phyloP scores from a whole-genome alignment of 805 yeast genomes.

The Kluyveromyces starmeri region DNA sequence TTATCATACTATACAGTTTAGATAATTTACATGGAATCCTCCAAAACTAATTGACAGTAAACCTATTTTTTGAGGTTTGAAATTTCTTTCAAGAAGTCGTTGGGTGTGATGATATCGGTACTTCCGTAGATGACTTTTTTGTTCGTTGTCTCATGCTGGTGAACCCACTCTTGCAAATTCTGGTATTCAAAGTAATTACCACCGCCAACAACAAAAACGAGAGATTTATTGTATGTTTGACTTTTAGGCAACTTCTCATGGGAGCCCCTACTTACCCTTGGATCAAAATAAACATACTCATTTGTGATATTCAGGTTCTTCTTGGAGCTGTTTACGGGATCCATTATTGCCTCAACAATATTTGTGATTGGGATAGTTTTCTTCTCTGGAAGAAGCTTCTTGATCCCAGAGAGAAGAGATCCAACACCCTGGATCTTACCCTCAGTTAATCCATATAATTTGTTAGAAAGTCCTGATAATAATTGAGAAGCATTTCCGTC shows the following conservation, averaged over 20 bases:
- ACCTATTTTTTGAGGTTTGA: conserved; percentile 36
- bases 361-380: conserved; percentile 83
- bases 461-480: conserved; percentile 66
- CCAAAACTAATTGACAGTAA: neutral
- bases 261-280: conserved; percentile 77
- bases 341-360: conserved; percentile 86
- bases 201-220: conserved; percentile 93
- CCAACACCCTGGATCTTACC: conserved; percentile 84
- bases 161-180: conserved; percentile 83
- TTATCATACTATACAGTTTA: conserved; percentile 1
- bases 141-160: conserved; percentile 31
- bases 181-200: conserved; percentile 93
- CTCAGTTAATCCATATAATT: conserved; percentile 71
- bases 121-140: conserved; percentile 79
- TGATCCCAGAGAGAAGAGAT: conserved; percentile 77
- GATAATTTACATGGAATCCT: too few species aligned
- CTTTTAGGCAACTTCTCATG: conserved; percentile 84
- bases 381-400: conserved; percentile 79
- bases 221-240: conserved; percentile 67
- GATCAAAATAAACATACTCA: conserved; percentile 85
- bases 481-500: conserved; percentile 40
- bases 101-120: conserved; percentile 65
- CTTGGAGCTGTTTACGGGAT: conserved; percentile 58
- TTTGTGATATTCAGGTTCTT: conserved; percentile 69
- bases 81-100: conserved; percentile 60